Evolutionary conservation across 805 yeast species (phyloP).

Genomic region (Ogataea trehaloabstinens): DNA sequence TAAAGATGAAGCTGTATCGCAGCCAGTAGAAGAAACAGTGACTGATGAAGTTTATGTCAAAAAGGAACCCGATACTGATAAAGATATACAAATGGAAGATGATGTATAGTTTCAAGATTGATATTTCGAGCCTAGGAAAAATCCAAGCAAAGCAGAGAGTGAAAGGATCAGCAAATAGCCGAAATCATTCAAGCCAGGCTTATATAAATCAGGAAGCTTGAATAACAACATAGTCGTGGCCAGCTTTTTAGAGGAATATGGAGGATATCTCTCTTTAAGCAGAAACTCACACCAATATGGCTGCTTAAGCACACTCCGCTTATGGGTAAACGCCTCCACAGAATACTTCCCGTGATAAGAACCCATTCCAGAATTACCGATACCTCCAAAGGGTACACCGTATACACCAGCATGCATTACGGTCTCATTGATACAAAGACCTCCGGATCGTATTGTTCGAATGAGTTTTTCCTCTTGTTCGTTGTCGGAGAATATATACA

Average conservation of each 20-base stretch:
- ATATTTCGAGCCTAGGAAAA: too few relatives aligned
- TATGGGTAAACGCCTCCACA: constrained; percentile 72
- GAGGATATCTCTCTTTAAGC: constrained; percentile 66
- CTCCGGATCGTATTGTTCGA: constrained; percentile 68
- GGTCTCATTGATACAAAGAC: constrained; percentile 67
- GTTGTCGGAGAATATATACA: constrained; percentile 61
- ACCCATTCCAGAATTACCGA: constrained; percentile 83
- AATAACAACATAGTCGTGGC: constrained; percentile 4
- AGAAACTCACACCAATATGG: constrained; percentile 59
- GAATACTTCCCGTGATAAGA: constrained; percentile 75
- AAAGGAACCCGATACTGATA: background rate
- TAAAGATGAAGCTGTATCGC: too few relatives aligned
- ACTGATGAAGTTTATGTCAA: constrained; percentile 4
- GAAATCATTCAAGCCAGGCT: constrained; percentile 2
- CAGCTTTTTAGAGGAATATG: constrained; percentile 39
- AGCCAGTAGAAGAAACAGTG: constrained; percentile 3
- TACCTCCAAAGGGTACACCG: constrained; percentile 85
- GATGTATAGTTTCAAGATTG: background rate
- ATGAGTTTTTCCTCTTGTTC: constrained; percentile 49
- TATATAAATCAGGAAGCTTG: constrained; percentile 7
- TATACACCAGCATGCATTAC: constrained; percentile 64
- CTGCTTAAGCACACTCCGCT: constrained; percentile 63
- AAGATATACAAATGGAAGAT: background rate
- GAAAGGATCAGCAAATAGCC: background rate
- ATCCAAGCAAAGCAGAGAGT: constrained; percentile 4